Evolutionary conservation across 2,329 filamentous ascomycete species (phyloP), one percentile per base, ranked within the genome.

Genomic region (Waltergamsia citrina): DNA sequence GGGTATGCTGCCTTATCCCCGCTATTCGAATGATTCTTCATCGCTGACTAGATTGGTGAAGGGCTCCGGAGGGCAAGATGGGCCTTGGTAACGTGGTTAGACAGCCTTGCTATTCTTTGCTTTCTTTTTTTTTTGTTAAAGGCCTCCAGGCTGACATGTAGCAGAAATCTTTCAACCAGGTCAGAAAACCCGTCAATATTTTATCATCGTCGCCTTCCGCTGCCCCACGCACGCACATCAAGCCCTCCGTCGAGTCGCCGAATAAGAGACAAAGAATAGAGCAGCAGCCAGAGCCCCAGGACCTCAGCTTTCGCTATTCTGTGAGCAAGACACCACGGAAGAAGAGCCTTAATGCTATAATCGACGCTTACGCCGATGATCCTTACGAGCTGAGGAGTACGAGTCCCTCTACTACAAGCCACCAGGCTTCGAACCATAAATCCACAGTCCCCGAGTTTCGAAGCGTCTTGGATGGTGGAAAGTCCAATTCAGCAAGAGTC

Each of bases 1-100:
- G 58, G 54, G 59, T 62, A 54, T 25, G 47, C 32, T 30, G 32
- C 30, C 24, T 19, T 6, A 8, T 17, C 5, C 29, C 32, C 29
- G 16, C 29, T 20, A 20, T 34, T 34, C 20, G 18, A 9, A 34
- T 23, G 38, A 34, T 32, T 40, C 22, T 35, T 19, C 21, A 14
- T 4, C 6, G 16, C 32, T 41, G 25, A 37, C 46, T 52, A 42
- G 18, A 12, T 27, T 16, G 29, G 41, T 17, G 42, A 37, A 42
- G 41, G 39, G 26, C 38, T 19, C 21, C 36, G 15, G 11, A 35
- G 29, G 16, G 20, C 24, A 32, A 31, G 7, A 38, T 38, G 36
- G 25, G n/a, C 10, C 27, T 14, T 5, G 21, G 33, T 32, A 38
- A 34, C 20, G 20, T 39, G 15, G 37, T 39, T 9, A 19, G 37